Conservation (phyloP, 139 green algal genomes). For the Yamagishiella unicocca region DNA sequence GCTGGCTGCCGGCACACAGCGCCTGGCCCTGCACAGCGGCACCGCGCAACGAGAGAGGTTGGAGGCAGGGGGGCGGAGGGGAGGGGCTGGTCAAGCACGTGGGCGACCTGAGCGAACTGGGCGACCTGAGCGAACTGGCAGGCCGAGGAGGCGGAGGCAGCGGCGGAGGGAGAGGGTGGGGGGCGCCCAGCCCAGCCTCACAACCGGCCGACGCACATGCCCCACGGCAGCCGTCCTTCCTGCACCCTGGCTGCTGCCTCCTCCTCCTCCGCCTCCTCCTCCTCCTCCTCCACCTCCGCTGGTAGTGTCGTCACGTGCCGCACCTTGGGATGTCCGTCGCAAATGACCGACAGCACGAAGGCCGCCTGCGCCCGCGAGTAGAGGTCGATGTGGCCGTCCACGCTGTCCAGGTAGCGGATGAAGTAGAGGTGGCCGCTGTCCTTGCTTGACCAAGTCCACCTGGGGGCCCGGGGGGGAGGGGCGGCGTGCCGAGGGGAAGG, state of each 20-base stretch:
- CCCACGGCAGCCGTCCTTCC: not conserved
- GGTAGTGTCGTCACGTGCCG: too few species aligned
- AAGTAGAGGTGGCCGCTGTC: conserved; percentile 98
- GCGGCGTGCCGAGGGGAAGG: not conserved
- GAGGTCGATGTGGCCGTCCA: conserved; percentile 49
- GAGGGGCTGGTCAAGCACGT: not conserved
- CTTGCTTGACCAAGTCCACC: conserved; percentile 92
- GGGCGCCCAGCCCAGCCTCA: not conserved
- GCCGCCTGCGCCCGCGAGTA: conserved; percentile 80
- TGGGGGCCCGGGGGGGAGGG: not conserved
- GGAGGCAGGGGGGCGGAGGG: not conserved
- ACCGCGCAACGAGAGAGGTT: too few species aligned
- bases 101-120: not conserved
- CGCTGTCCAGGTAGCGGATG: conserved; percentile 90
- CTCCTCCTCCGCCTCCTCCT: not conserved
- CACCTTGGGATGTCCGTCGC: conserved; percentile 80
- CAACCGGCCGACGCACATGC: not conserved
- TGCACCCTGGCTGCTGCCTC: not conserved
- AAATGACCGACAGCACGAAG: conserved; percentile 96
- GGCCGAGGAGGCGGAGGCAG: not conserved
- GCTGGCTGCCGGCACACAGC: conserved; percentile 62
- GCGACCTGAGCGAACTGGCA: not conserved
- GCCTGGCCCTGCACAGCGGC: conserved; percentile 73
- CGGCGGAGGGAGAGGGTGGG: not conserved
- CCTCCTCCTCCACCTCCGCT: not conserved